Evolutionary conservation across 2,329 filamentous ascomycete genomes (phyloP).

Genomic region (Ceratocystis variospora): DNA sequence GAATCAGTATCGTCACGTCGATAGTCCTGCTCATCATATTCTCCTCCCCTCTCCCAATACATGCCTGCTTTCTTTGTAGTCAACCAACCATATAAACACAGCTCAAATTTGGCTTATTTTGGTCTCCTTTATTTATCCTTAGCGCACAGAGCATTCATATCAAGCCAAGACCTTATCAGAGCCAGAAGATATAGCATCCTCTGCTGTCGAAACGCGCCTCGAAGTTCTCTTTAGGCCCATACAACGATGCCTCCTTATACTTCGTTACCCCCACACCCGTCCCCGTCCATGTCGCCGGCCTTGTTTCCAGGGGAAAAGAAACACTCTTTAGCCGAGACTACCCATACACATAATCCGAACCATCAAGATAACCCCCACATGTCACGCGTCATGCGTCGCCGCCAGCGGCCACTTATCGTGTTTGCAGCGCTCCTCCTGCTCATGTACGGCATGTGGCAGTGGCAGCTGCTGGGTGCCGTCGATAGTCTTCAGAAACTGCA

Average conservation of each 20-base stretch:
- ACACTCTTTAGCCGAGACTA: not conserved
- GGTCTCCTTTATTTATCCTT: not conserved
- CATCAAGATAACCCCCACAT: not conserved
- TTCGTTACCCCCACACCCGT: not conserved
- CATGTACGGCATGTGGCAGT: conserved; percentile 11
- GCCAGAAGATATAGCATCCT: not conserved
- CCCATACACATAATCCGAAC: not conserved
- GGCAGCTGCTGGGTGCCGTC: conserved; percentile 5
- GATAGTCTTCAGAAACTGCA: not conserved
- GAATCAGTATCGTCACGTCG: no score
- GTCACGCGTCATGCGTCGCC: conserved; percentile 8
- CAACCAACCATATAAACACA: not conserved
- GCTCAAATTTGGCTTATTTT: not conserved
- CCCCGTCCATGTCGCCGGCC: not conserved
- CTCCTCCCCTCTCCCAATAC: not conserved
- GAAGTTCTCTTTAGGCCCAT: not conserved
- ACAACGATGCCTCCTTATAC: not conserved
- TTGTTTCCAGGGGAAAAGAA: not conserved
- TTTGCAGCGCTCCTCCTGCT: conserved; percentile 2
- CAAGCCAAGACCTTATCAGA: not conserved
- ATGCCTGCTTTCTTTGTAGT: not conserved
- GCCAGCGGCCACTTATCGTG: conserved; percentile 7
- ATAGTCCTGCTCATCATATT: no score
- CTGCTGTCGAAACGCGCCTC: not conserved
- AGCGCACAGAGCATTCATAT: not conserved